A percentile compares a stretch with the other conserved stretches of the same genome.
Evolutionary conservation across 2,329 filamentous ascomycete species (phyloP).

Genomic region (Penicillium sp.): DNA sequence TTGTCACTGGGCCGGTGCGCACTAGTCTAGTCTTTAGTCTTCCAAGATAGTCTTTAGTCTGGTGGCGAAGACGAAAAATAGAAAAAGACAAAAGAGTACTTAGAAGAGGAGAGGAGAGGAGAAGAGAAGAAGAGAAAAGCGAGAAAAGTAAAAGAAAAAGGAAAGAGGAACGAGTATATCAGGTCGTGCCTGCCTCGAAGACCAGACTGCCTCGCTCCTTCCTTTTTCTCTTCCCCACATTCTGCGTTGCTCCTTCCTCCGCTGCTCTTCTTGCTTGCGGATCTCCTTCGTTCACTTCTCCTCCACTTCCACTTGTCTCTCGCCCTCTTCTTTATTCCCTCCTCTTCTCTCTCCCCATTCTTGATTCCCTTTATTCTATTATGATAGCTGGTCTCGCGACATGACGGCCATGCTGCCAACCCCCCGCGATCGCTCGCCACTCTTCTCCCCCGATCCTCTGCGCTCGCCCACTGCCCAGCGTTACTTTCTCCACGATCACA

Average conservation of each 20-base stretch:
- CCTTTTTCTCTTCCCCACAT: not conserved
- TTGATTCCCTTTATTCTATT: slow-evolving; percentile 1
- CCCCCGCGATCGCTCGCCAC: slow-evolving; percentile 36
- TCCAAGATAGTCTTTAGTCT: too few relatives aligned
- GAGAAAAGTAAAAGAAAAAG: not conserved
- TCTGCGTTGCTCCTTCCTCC: too few relatives aligned
- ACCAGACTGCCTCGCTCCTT: not conserved
- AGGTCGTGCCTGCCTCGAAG: too few relatives aligned
- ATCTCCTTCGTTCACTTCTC: not conserved
- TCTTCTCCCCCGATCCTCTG: slow-evolving; percentile 37
- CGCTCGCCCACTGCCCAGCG: slow-evolving; percentile 36
- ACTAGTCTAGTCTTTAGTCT: too few relatives aligned
- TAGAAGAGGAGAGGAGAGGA: not conserved
- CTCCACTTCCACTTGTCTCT: slow-evolving; percentile 2
- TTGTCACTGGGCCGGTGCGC: not conserved
- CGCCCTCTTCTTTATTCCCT: not conserved
- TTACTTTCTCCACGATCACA: slow-evolving; percentile 35
- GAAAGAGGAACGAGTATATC: too few relatives aligned
- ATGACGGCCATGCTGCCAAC: slow-evolving; percentile 43
- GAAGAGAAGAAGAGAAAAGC: not conserved
- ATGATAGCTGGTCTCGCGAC: slow-evolving; percentile 9
- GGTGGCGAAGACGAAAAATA: too few relatives aligned
- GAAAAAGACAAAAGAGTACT: not conserved
- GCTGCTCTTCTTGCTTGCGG: not conserved
- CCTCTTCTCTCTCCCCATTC: not conserved